phyloP scores from a whole-genome alignment of 768 basidiomycete genomes.

The Strobilomyces dryophilus region DNA sequence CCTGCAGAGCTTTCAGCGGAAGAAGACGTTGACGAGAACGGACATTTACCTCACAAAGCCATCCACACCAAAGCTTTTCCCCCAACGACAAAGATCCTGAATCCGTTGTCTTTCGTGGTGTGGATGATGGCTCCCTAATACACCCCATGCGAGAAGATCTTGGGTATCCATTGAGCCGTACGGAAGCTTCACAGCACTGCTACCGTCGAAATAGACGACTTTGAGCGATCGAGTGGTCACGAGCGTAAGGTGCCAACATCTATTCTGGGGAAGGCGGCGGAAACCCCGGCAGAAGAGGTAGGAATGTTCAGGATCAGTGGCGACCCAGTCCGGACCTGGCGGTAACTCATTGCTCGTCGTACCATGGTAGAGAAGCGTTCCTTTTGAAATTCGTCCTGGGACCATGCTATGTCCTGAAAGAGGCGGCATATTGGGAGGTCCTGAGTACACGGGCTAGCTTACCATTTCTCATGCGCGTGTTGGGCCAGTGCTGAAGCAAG shows the following conservation, averaged over 20 bases:
- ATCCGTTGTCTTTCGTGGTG: conserved; percentile 35
- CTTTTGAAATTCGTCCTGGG: conserved; percentile 31
- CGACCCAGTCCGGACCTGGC: conserved; percentile 29
- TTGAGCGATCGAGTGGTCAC: conserved; percentile 33
- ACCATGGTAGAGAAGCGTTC: conserved; percentile 37
- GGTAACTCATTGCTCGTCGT: conserved; percentile 20
- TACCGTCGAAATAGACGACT: conserved; percentile 51
- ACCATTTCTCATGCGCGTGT: conserved; percentile 46
- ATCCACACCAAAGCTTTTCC: conserved; percentile 37
- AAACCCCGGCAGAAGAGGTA: conserved; percentile 33
- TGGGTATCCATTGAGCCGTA: conserved; percentile 44
- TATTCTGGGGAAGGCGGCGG: not conserved
- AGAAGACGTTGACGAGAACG: not conserved
- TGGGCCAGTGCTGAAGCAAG: conserved; percentile 42
- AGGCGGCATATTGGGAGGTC: conserved; percentile 12
- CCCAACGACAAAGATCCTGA: conserved; percentile 41
- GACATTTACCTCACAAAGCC: conserved; percentile 40
- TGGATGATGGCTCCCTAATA: conserved; percentile 13
- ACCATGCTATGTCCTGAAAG: conserved; percentile 23
- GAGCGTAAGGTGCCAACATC: conserved; percentile 18
- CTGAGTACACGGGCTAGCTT: conserved; percentile 4
- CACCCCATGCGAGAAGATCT: conserved; percentile 44
- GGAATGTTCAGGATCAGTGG: conserved; percentile 35
- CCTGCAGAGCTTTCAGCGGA: conserved; percentile 12
- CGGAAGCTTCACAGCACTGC: conserved; percentile 41